Evolutionary conservation across 495 filamentous ascomycete genomes (phyloP), one percentile per base, ranked within the genome.

Genomic region (Xylaria nigripes): DNA sequence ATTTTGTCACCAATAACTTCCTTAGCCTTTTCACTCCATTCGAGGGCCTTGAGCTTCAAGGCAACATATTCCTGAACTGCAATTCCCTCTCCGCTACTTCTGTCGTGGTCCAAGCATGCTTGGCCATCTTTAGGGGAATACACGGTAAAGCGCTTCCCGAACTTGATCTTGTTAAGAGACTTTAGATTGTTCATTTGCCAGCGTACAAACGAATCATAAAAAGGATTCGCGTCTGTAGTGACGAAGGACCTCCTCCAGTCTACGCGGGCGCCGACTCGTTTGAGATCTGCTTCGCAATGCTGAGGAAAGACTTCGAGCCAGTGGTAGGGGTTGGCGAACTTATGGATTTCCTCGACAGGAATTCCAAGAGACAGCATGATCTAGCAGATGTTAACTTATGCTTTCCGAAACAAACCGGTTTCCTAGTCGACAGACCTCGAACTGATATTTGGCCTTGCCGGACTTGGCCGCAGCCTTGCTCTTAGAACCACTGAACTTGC

Each of bases 121-220:
- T 97, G 93, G 46, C 91, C 92, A 64, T 97, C 93, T 72, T 96
- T 96, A 53, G 93, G 91, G 15, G 85, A 89, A 76, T 96, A 96
- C 57, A 98, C 83, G 1, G 92, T 96, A 66, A 96, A 96, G 36
- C 93, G 80, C 72, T 87, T 91, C 45, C 90, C 92, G 67, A 92
- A 98, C 75, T 86, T 83, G 61, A 98, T 94, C 76, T 96, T 98
- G 48, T 86, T 79, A 45, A 95, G 78, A 67, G 95, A 86, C 68
- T 84, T 85, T 16, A 98, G 79, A 52, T 86, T 86, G 67, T 87
- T 90, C 90, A 96, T 98, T 73, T 98, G 92, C 92, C 92, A 98
- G 60, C 89, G 77, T 23, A 98, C 86, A 62, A 98, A 98, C 16
- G 90, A 81, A 68, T 98, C 91, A 67, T 92, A 98, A 72, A 94